A percentile compares a stretch with the other conserved stretches of the same genome.
These are phyloP conservation scores for Clonostachys rosea DNA, from an alignment of 2,329 filamentous ascomycete species.

Conservation along the genomic window DNA sequence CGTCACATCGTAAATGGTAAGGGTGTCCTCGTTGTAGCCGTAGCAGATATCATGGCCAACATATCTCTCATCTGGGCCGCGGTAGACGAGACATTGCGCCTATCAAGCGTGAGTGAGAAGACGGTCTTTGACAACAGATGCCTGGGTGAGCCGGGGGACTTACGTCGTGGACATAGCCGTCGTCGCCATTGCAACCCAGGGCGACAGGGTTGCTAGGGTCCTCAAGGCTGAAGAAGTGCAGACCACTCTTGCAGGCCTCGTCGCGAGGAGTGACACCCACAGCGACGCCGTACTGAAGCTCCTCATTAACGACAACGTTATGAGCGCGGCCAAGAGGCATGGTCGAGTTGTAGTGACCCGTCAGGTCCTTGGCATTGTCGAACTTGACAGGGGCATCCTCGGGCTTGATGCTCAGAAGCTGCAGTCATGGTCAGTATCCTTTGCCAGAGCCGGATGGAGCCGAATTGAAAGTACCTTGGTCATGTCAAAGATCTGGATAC, in stretches of 20 bases:
- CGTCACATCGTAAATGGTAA: conserved; percentile 43
- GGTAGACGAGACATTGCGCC: conserved; percentile 46
- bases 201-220: conserved; percentile 40
- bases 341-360: conserved; percentile 17
- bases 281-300: conserved; percentile 36
- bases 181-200: conserved; percentile 38
- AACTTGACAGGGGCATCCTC: conserved; percentile 22
- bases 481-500: conserved; percentile 59
- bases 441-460: too few species aligned
- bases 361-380: conserved; percentile 18
- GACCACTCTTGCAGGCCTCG: conserved; percentile 32
- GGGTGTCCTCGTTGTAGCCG: conserved; percentile 44
- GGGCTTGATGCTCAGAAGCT: conserved; percentile 32
- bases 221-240: conserved; percentile 33
- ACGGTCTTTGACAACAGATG: background rate
- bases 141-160: background rate
- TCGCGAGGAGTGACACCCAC: conserved; percentile 37
- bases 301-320: conserved; percentile 23
- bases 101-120: conserved; percentile 10
- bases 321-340: conserved; percentile 28
- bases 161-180: conserved; percentile 44
- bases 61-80: conserved; percentile 39
- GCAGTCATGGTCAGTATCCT: background rate
- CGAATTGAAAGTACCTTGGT: conserved; percentile 24
- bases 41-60: conserved; percentile 45